A percentile compares a stretch with the other conserved stretches of the same genome.
Conservation (phyloP, 2,329 filamentous ascomycete genomes). For the Dactylonectria estremocensis region DNA sequence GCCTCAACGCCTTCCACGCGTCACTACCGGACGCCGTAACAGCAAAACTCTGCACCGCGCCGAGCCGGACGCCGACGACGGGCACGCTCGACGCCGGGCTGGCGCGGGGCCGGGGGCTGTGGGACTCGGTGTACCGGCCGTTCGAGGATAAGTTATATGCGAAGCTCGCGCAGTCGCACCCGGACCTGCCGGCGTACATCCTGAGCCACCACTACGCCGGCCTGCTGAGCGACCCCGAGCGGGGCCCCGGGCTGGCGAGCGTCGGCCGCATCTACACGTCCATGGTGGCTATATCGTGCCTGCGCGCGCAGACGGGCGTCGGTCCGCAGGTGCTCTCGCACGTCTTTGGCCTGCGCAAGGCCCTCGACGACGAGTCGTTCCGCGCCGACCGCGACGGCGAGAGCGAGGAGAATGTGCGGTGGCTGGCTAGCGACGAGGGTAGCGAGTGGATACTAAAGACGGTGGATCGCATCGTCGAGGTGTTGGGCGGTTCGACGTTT, state of each 20-base stretch:
- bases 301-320: slow-evolving; percentile 85
- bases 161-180: slow-evolving; percentile 82
- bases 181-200: slow-evolving; percentile 87
- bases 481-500: slow-evolving; percentile 62
- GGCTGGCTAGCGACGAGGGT: slow-evolving; percentile 63
- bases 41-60: slow-evolving; percentile 66
- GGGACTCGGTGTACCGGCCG: slow-evolving; percentile 84
- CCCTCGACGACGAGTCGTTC: slow-evolving; percentile 76
- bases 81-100: slow-evolving; percentile 70
- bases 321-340: slow-evolving; percentile 87
- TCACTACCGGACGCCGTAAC: slow-evolving; percentile 72
- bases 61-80: slow-evolving; percentile 68
- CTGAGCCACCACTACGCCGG: slow-evolving; percentile 81
- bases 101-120: slow-evolving; percentile 75
- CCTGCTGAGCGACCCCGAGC: slow-evolving; percentile 81
- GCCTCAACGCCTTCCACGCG: slow-evolving; percentile 79
- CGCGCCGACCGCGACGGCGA: slow-evolving; percentile 51
- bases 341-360: slow-evolving; percentile 85
- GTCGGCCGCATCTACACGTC: slow-evolving; percentile 81
- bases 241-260: too few relatives aligned
- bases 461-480: slow-evolving; percentile 62
- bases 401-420: slow-evolving; percentile 54
- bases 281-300: slow-evolving; percentile 80
- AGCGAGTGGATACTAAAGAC: slow-evolving; percentile 63
- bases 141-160: slow-evolving; percentile 80